Percentiles rank a stretch among this genome's conserved stretches.
Conservation (phyloP, 1,284 basidiomycete species). For the Cystobasidium sp. region DNA sequence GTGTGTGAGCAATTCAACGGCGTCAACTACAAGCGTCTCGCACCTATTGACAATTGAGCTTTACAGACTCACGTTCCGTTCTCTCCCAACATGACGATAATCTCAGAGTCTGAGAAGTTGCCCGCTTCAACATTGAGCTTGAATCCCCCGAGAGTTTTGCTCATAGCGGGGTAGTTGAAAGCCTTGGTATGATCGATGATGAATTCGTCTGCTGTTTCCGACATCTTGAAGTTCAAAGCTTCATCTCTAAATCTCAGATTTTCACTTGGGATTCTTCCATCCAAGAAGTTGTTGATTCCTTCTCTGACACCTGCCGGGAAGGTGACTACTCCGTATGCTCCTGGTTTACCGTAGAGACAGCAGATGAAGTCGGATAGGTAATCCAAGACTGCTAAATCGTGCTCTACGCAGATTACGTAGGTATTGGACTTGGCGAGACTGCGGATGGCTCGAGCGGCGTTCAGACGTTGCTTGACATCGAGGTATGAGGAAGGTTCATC, state of each 20-base stretch:
- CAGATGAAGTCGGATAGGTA: constrained; percentile 97
- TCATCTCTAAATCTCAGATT: constrained; percentile 96
- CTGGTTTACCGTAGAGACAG: constrained; percentile 93
- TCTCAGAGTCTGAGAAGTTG: constrained; percentile 92
- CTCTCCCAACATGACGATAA: constrained; percentile 95
- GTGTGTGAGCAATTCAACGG: neutral
- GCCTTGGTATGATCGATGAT: constrained; percentile 79
- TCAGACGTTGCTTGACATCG: constrained; percentile 90
- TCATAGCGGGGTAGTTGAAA: constrained; percentile 90
- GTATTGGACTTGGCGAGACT: constrained; percentile 75
- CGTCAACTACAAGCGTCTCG: neutral
- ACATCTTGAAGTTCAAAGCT: constrained; percentile 91
- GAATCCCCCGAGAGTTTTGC: constrained; percentile 89
- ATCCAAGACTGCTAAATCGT: constrained; percentile 94
- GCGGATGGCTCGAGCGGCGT: constrained; percentile 94
- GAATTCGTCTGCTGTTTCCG: constrained; percentile 87
- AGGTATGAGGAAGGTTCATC: constrained; percentile 97
- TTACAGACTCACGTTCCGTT: constrained; percentile 71
- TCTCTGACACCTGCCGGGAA: constrained; percentile 96
- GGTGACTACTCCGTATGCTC: constrained; percentile 95
- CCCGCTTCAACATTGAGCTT: constrained; percentile 87
- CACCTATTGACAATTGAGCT: neutral
- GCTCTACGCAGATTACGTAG: constrained; percentile 95
- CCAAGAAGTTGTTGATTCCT: constrained; percentile 98
- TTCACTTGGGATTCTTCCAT: constrained; percentile 97